Conservation (phyloP, 2,329 filamentous ascomycete genomes). For the Diaporthe sp. region DNA sequence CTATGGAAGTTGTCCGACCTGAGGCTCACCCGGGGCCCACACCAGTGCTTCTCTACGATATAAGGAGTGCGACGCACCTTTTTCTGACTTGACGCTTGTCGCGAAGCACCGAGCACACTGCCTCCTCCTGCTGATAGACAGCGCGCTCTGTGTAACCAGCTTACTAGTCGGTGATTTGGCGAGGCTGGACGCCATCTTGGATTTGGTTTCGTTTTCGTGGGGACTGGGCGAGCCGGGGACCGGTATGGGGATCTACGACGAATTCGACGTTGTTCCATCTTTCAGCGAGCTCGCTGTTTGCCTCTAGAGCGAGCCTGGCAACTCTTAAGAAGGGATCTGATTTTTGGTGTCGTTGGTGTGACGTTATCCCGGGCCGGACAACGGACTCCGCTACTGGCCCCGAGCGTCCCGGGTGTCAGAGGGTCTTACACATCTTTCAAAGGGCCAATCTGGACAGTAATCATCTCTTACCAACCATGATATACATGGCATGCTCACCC, state of each 20-base stretch:
- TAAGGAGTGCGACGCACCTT: constrained; percentile 22
- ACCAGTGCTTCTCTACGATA: background rate
- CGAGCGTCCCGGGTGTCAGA: constrained; percentile 1
- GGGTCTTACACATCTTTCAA: background rate
- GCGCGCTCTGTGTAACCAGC: constrained; percentile 10
- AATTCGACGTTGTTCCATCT: background rate
- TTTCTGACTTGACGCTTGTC: constrained; percentile 24
- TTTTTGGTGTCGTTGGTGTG: constrained; percentile 22
- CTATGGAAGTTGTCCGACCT: constrained; percentile 23
- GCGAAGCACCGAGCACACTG: constrained; percentile 27
- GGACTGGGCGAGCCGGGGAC: background rate
- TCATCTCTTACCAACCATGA: background rate
- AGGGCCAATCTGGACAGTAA: background rate
- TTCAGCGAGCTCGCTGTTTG: background rate
- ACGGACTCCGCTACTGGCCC: constrained; percentile 9
- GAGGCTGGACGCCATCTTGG: constrained; percentile 15
- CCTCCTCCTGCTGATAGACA: constrained; percentile 5
- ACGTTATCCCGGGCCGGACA: constrained; percentile 20
- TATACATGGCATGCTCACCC: background rate
- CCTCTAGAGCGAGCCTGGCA: background rate
- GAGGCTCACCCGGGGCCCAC: constrained; percentile 10
- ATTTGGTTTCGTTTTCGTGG: background rate
- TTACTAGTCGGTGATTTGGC: constrained; percentile 1
- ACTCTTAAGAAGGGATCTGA: constrained; percentile 4
- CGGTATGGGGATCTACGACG: background rate